phyloP scores from a whole-genome alignment of 129 eudicot species.

The Lactuca sativa region DNA sequence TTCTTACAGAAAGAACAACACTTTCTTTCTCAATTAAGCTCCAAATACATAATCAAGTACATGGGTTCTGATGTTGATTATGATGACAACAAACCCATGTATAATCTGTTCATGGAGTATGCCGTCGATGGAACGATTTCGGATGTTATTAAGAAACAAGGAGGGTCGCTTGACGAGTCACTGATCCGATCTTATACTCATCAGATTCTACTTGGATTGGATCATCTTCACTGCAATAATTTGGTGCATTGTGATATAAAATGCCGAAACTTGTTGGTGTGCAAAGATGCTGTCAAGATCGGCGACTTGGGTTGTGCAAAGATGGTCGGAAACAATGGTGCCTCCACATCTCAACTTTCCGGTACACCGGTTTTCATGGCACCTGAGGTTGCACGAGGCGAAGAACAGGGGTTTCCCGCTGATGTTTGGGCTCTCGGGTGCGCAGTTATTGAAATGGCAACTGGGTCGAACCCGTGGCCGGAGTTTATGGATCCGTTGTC shows the following conservation, averaged over 20 bases:
- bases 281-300: conserved; percentile 1
- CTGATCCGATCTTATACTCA: conserved; percentile 28
- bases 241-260: conserved; percentile 65
- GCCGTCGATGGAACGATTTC: conserved; percentile 36
- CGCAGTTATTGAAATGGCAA: conserved; percentile 56
- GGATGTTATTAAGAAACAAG: conserved; percentile 41
- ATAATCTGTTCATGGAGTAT: no score
- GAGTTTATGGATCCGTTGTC: conserved; percentile 43
- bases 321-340: conserved; percentile 55
- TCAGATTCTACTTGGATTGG: conserved; percentile 38
- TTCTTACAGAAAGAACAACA: conserved; percentile 40
- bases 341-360: conserved; percentile 69
- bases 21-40: conserved; percentile 47
- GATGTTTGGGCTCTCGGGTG: conserved; percentile 76
- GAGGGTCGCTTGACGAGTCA: conserved; percentile 44
- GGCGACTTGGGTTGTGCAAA: conserved; percentile 42
- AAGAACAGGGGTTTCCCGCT: conserved; percentile 58
- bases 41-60: conserved; percentile 9
- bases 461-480: conserved; percentile 59
- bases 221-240: conserved; percentile 48
- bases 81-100: background rate
- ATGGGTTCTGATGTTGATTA: no score
- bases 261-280: conserved; percentile 49
- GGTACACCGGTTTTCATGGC: conserved; percentile 22
- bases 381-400: conserved; percentile 1